Evolutionary conservation across 2,329 filamentous ascomycete genomes (phyloP).

Genomic region (Gyromitra esculenta): DNA sequence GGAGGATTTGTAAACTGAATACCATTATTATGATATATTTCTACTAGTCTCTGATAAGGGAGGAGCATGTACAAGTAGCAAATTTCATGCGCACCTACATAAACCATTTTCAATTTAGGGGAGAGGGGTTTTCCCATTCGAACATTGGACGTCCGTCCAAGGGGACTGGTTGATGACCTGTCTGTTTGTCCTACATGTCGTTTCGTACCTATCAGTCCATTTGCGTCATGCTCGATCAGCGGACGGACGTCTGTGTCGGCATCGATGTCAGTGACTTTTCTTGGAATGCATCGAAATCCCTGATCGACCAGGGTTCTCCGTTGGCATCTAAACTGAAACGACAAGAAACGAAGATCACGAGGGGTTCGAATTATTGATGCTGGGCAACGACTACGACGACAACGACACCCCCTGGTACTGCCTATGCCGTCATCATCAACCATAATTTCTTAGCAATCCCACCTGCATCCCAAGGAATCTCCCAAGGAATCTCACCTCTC

Average conservation of each 20-base stretch:
- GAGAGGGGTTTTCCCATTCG: conserved; percentile 11
- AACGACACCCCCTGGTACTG: not conserved
- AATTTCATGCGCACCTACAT: conserved; percentile 4
- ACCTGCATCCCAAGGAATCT: not conserved
- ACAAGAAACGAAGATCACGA: conserved; percentile 14
- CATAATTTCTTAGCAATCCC: not conserved
- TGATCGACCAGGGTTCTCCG: conserved; percentile 12
- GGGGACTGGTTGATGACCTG: conserved; percentile 8
- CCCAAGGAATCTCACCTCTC: not conserved
- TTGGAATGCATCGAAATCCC: conserved; percentile 22
- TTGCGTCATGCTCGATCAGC: conserved; percentile 36
- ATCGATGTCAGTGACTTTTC: conserved; percentile 13
- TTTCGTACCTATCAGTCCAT: conserved; percentile 17
- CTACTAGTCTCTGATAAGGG: not conserved
- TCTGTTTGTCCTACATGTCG: conserved; percentile 15
- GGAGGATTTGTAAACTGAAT: conserved; percentile 30
- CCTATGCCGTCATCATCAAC: conserved; percentile 19
- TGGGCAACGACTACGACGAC: not conserved
- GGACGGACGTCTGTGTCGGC: not conserved
- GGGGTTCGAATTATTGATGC: not conserved
- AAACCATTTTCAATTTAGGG: conserved; percentile 12
- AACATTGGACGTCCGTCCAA: not conserved
- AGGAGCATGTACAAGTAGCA: conserved; percentile 3
- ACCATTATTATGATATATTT: conserved; percentile 1
- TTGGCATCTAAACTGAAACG: conserved; percentile 10